Conservation (phyloP, 1,284 basidiomycete genomes). For the Stygiomarasmius scandens region DNA sequence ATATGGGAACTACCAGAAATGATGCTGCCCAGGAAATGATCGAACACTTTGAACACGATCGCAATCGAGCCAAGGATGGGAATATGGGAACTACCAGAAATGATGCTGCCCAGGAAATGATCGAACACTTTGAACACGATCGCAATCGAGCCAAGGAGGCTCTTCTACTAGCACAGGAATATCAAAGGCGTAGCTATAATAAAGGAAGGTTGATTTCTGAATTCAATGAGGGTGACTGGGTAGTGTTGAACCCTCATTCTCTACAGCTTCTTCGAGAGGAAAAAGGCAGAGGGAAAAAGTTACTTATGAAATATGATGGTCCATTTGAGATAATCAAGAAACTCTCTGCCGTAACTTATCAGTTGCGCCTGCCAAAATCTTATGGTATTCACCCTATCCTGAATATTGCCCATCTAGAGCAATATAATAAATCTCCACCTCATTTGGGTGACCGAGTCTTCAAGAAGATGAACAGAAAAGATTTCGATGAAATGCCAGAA, state of each 20-base stretch:
- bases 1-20: not conserved
- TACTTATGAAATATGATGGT: constrained; percentile 16
- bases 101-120: constrained; percentile 20
- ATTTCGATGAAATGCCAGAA: too few species aligned
- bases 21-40: constrained; percentile 21
- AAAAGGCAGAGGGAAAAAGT: constrained; percentile 16
- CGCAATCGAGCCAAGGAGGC: constrained; percentile 25
- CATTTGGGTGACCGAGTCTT: constrained; percentile 1
- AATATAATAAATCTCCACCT: too few species aligned
- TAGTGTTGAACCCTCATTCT: constrained; percentile 26
- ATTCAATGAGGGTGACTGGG: constrained; percentile 28
- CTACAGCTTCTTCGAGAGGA: constrained; percentile 18
- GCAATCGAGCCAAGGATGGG: constrained; percentile 25
- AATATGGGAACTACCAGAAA: too few species aligned
- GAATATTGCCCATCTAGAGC: constrained; percentile 11
- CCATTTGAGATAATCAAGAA: constrained; percentile 15
- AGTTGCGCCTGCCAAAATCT: constrained; percentile 7
- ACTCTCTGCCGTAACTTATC: constrained; percentile 9
- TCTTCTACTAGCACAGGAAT: constrained; percentile 22
- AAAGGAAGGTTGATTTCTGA: constrained; percentile 19
- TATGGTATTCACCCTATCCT: constrained; percentile 12
- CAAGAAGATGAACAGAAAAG: too few species aligned
- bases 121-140: constrained; percentile 21
- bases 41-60: constrained; percentile 21
- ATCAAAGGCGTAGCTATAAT: constrained; percentile 25